Evolutionary conservation across 352 stramenopile genomes (phyloP).

Genomic region (Phytophthora pisi): DNA sequence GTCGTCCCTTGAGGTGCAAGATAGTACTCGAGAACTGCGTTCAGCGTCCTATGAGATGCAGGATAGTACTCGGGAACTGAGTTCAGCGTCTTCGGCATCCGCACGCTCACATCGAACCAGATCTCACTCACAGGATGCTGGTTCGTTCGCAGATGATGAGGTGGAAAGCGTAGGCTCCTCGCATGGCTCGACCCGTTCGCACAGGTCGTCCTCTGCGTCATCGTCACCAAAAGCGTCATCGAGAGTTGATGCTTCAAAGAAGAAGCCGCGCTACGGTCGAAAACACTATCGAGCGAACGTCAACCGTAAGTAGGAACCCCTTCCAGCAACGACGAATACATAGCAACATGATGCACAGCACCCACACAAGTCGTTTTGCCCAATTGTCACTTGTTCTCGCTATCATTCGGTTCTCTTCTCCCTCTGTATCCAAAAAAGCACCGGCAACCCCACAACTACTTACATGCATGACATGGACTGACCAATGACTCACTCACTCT

Average conservation of each 20-base stretch:
- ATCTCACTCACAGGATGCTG: slow-evolving; percentile 29
- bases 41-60: slow-evolving; percentile 7
- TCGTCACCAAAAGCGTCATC: slow-evolving; percentile 41
- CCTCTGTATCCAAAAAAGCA: slow-evolving; percentile 39
- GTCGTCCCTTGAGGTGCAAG: slow-evolving; percentile 36
- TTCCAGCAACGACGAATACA: slow-evolving; percentile 9
- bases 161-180: slow-evolving; percentile 21
- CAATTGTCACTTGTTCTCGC: slow-evolving; percentile 27
- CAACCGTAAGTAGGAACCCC: slow-evolving; percentile 52
- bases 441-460: slow-evolving; percentile 38
- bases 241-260: slow-evolving; percentile 41
- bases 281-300: slow-evolving; percentile 82
- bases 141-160: slow-evolving; percentile 37
- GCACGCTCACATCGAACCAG: slow-evolving; percentile 6
- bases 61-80: background rate
- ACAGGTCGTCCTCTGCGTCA: slow-evolving; percentile 36
- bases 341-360: slow-evolving; percentile 14
- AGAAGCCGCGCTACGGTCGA: slow-evolving; percentile 69
- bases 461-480: slow-evolving; percentile 63
- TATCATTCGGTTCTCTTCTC: slow-evolving; percentile 33
- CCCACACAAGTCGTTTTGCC: slow-evolving; percentile 22
- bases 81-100: slow-evolving; percentile 9
- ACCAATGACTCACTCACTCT: slow-evolving; percentile 73
- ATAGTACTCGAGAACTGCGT: slow-evolving; percentile 21
- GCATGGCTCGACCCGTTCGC: slow-evolving; percentile 37